Base-by-base conservation (phyloP, 768 basidiomycete genomes). In the Omphalotus guepiniiformis region DNA sequence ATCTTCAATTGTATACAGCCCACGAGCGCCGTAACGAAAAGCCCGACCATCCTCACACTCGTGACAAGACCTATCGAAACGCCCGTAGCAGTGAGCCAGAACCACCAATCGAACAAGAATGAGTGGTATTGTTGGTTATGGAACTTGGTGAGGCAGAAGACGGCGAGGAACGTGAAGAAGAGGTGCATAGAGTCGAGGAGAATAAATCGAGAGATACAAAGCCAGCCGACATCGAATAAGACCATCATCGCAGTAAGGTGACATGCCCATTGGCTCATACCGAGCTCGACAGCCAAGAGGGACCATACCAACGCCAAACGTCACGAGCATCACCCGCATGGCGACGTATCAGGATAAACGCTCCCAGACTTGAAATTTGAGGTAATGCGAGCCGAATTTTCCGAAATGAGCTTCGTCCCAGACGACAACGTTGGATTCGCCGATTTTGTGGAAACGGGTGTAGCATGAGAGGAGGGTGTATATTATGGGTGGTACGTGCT, bases 401-500 rank as follows among this genome's bases (percentile, higher is more conserved):
- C 96, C 96, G 67, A 98, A 99, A 67, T 99, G 96, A 30, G 96
- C 95, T 73, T 99, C 96, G 65, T 99, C 96, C 96, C 95, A 98
- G 50, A 98, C 83, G 66, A 99, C 95, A 53, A 78, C 62, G 59
- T 86, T 78, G 27, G 89, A 77, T 47, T 82, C 79, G 11, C 96
- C 95, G 39, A 99, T 99, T 57, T 85, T 79, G 73, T 94, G 87
- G 66, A 88, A 95, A 23, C 94, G 85, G 4, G 95, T 96, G 80
- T 89, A 92, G 72, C 95, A 93, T 9, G 93, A 85, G 37, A 97
- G 80, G 26, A 95, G 79, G 34, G 94, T 96, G 71, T 98, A 99
- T 30, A 92, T 69, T 45, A 83, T 75, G 6, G 93, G 86, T 0
- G 84, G 76, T 52, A 93, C 63, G 62, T 86, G 80, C 55, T 91